These are phyloP conservation scores for Nidula microcarpa DNA, from an alignment of 768 basidiomycete species.

Conservation along the genomic window DNA sequence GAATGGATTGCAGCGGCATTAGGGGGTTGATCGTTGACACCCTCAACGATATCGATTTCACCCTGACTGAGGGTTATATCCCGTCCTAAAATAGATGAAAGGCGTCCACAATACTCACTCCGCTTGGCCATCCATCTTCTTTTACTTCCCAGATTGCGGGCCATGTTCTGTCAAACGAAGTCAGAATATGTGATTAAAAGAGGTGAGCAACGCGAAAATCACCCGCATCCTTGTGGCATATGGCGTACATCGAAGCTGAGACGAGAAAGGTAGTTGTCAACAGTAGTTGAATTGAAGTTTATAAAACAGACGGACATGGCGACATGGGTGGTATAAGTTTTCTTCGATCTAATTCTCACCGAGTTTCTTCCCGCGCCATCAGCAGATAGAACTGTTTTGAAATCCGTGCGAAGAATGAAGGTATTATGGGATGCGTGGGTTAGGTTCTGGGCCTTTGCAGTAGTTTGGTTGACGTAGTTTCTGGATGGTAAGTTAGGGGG, in stretches of 20 bases:
- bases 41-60: background rate
- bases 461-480: background rate
- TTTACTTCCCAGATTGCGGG: background rate
- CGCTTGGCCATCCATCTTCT: background rate
- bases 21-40: background rate
- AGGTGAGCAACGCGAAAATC: background rate
- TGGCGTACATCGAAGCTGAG: slow-evolving; percentile 1
- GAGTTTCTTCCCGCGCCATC: background rate
- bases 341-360: background rate
- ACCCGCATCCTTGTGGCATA: slow-evolving; percentile 3
- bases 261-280: too few species aligned
- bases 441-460: background rate
- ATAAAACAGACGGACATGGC: background rate
- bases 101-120: background rate
- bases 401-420: slow-evolving; percentile 2
- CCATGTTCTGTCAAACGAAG: background rate
- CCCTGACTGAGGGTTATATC: background rate
- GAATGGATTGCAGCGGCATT: background rate
- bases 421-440: background rate
- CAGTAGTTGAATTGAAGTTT: background rate
- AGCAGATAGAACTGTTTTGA: background rate
- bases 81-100: background rate
- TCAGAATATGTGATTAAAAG: background rate
- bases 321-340: background rate
- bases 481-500: background rate